A percentile compares a stretch with the other conserved stretches of the same genome.
Conservation (phyloP, 106 monocot species). For the Platanthera guangdongensis region DNA sequence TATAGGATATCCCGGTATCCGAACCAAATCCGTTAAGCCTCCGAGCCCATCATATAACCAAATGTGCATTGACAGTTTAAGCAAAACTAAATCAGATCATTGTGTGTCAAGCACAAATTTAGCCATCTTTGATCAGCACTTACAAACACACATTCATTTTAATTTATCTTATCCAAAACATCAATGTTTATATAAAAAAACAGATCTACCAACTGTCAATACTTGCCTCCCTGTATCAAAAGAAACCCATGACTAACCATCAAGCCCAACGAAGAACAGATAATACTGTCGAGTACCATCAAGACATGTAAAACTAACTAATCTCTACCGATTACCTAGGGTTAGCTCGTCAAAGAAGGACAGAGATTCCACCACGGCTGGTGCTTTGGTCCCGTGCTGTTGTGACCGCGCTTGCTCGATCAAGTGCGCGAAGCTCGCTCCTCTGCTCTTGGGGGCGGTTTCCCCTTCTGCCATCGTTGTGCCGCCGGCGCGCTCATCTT, state of each 20-base stretch:
- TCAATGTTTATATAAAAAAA: background rate
- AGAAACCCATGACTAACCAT: background rate
- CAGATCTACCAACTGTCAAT: background rate
- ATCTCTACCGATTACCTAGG: constrained; percentile 10
- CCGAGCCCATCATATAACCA: no score
- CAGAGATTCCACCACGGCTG: background rate
- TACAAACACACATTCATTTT: background rate
- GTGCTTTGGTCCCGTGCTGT: constrained; percentile 5
- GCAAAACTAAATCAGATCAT: no score
- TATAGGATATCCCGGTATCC: no score
- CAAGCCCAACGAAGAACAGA: background rate
- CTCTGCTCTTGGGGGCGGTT: constrained; percentile 62
- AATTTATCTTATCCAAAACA: background rate
- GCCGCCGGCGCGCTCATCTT: background rate
- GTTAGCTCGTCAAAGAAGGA: constrained; percentile 19
- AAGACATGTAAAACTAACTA: no score
- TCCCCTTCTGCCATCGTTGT: background rate
- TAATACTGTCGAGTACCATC: no score
- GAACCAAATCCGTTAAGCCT: no score
- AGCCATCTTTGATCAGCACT: no score
- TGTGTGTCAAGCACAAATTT: no score
- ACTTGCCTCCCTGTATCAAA: no score
- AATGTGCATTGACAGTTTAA: no score
- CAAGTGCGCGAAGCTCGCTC: constrained; percentile 62
- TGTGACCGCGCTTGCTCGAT: constrained; percentile 56